Conservation (phyloP, 2,329 filamentous ascomycete species). For the Mycosphaerelloides madeirae region DNA sequence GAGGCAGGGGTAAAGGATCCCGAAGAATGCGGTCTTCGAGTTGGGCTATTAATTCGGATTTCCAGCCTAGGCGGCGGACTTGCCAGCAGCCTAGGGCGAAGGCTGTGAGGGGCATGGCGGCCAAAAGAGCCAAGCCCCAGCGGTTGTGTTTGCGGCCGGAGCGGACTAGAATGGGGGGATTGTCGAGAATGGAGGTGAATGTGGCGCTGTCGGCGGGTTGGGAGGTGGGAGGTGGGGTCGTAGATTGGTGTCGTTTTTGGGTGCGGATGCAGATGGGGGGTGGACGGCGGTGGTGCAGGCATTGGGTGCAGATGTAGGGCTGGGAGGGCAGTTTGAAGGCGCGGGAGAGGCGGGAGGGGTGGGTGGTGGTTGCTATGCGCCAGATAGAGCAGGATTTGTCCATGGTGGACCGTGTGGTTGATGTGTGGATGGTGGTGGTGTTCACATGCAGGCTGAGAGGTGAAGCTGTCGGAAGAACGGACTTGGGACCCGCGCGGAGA, state of each 20-base stretch:
- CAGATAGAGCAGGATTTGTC: too few relatives aligned
- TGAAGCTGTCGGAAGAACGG: too few relatives aligned
- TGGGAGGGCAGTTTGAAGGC: slow-evolving; percentile 39
- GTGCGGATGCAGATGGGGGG: slow-evolving; percentile 25
- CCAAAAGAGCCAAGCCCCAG: slow-evolving; percentile 25
- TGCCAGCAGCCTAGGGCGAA: slow-evolving; percentile 93
- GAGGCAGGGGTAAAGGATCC: slow-evolving; percentile 78
- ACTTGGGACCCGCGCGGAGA: too few relatives aligned
- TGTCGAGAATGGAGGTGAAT: slow-evolving; percentile 86
- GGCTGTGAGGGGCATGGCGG: slow-evolving; percentile 83
- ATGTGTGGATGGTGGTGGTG: too few relatives aligned
- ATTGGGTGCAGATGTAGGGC: slow-evolving; percentile 30
- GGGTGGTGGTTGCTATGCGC: too few relatives aligned
- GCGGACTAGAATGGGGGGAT: slow-evolving; percentile 74
- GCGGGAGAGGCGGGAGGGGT: too few relatives aligned
- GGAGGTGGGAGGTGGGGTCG: slow-evolving; percentile 30
- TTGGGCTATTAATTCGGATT: slow-evolving; percentile 83
- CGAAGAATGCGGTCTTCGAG: slow-evolving; percentile 88
- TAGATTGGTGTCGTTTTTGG: slow-evolving; percentile 34
- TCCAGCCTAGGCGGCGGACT: slow-evolving; percentile 87
- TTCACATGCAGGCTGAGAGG: too few relatives aligned
- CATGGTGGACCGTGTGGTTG: too few relatives aligned
- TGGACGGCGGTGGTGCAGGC: slow-evolving; percentile 30
- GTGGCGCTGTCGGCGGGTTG: too few relatives aligned
- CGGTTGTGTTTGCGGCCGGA: slow-evolving; percentile 65